Evolutionary conservation across 1,139 yeast species (phyloP), one percentile per base, ranked within the genome.

Genomic region (Blastobotrys arbuscula): DNA sequence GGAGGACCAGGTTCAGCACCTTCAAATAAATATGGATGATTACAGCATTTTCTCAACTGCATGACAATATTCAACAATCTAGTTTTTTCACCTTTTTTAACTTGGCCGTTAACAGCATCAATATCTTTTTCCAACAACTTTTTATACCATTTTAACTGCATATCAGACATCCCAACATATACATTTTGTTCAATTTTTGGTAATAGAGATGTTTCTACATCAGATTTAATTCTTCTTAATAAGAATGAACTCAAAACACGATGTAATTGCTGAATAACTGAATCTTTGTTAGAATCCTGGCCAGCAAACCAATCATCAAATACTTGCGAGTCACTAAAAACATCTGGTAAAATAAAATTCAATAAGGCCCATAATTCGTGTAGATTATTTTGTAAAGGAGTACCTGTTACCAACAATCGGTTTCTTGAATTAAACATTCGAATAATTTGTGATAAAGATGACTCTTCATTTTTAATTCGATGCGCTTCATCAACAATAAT

Each of bases 1-100:
- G 98, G 98, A 2, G 98, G 98, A 9, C 98, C 98, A 0, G 97
- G 97, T 65, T 92, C 98, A 1, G 98, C 98, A 37, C 98, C 97
- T 64, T 92, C 97, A 61, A 92, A 92, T 45, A 92, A 71, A 65
- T 92, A 92, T 0, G 98, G 98, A 67, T 92, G 98, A 62, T 92
- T 92, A 66, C 97, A 92, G 66, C 97, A 92, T 66, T 92, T 92
- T 59, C 97, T 77, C 55, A 92, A 73, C 66, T 92, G 98, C 98
- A 92, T 92, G 16, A 92, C 97, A 59, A 92, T 89, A 61, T 92
- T 92, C 48, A 92, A 72, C 53, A 92, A 72, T 50, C 97, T 75
- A 1, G 97, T 90, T 63, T 90, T 90, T 63, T 90, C 97, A 52
- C 92, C 75, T 63, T 83, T 85, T 6, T 95, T 96, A 41, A 81